Evolutionary conservation across 164 flowering plant genomes (phyloP).

Genomic region (Pachysandra terminalis): DNA sequence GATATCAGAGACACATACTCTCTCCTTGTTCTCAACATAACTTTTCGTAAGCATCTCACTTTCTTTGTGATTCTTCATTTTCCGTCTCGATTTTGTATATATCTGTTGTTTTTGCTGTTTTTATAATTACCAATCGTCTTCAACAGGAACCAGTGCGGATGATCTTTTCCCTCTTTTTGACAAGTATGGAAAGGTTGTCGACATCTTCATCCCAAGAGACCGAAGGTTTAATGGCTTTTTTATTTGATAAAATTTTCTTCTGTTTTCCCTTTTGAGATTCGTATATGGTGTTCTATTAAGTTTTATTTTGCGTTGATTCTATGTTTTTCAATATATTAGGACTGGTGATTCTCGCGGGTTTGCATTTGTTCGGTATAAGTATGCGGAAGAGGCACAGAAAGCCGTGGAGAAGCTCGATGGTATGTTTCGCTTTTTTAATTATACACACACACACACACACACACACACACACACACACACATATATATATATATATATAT

Average conservation of each 20-base stretch:
- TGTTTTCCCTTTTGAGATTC: neutral
- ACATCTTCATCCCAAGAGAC: conserved; percentile 90
- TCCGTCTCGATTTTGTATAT: neutral
- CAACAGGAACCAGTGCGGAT: conserved; percentile 88
- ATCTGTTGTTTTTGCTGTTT: neutral
- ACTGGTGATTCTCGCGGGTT: conserved; percentile 82
- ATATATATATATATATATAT: too few relatives aligned
- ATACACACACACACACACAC: too few relatives aligned
- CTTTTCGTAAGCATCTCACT: conserved; percentile 60
- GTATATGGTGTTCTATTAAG: neutral
- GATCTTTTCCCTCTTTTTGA: conserved; percentile 90
- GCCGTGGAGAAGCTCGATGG: conserved; percentile 83
- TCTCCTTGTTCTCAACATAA: conserved; percentile 96
- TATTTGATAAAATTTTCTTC: neutral
- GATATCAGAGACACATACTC: conserved; percentile 95
- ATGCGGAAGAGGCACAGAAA: conserved; percentile 69
- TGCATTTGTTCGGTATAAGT: conserved; percentile 76
- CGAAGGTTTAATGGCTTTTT: conserved; percentile 36
- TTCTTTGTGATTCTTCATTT: neutral
- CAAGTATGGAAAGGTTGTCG: conserved; percentile 93
- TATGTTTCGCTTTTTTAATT: conserved; percentile 3
- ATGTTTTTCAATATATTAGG: conserved; percentile 21
- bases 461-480: too few relatives aligned
- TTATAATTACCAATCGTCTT: neutral
- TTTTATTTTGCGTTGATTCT: neutral